Conservation (phyloP, 495 filamentous ascomycete genomes). For the Hyaloscypha variabilis region DNA sequence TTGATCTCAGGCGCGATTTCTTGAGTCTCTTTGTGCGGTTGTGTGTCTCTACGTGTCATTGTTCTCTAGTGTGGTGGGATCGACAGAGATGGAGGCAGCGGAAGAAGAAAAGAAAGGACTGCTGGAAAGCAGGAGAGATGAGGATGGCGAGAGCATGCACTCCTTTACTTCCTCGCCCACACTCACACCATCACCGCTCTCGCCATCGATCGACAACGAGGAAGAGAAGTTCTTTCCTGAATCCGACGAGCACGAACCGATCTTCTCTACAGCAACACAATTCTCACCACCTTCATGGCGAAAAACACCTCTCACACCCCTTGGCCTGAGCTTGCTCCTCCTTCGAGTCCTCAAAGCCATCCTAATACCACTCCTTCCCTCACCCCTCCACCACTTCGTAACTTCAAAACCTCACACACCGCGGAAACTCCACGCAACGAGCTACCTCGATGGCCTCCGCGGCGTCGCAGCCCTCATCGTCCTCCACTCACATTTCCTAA, state of each 20-base stretch:
- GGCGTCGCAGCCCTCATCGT: constrained; percentile 56
- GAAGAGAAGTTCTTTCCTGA: neutral
- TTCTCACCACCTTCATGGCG: constrained; percentile 8
- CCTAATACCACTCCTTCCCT: constrained; percentile 8
- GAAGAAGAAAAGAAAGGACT: neutral
- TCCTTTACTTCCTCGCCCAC: constrained; percentile 10
- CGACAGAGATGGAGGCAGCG: no score
- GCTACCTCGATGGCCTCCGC: constrained; percentile 56
- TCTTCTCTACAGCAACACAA: neutral
- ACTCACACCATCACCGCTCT: neutral
- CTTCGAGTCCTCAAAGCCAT: constrained; percentile 8
- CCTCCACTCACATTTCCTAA: constrained; percentile 47
- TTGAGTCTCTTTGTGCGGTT: no score
- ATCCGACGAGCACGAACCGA: neutral
- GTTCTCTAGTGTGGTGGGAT: no score
- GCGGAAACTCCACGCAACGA: constrained; percentile 43
- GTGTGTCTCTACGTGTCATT: no score
- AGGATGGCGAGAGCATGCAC: neutral
- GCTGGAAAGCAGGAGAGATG: neutral
- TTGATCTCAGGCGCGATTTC: no score
- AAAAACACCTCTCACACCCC: constrained; percentile 7
- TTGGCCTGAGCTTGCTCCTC: neutral
- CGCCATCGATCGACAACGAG: neutral
- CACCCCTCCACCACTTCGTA: constrained; percentile 1
- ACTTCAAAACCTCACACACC: neutral